phyloP scores from a whole-genome alignment of 2,329 filamentous ascomycete species.

The Phialocephala subalpina region DNA sequence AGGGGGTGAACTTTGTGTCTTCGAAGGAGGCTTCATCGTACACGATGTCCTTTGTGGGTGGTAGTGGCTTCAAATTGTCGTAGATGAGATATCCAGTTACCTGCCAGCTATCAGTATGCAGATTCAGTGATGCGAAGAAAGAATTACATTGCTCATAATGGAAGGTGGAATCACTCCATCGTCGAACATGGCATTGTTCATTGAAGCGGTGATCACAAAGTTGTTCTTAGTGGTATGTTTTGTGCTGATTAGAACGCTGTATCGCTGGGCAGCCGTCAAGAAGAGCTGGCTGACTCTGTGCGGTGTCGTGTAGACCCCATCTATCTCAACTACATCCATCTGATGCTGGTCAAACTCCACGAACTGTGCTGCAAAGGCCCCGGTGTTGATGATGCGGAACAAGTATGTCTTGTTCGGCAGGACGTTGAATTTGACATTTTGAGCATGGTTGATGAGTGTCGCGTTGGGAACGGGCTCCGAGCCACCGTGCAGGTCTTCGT shows the following conservation, averaged over 20 bases:
- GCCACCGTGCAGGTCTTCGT: neutral
- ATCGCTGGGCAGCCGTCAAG: constrained; percentile 54
- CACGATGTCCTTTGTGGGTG: neutral
- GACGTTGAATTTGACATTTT: constrained; percentile 29
- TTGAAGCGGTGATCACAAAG: neutral
- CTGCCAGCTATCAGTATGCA: neutral
- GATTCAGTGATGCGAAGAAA: neutral
- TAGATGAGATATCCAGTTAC: neutral
- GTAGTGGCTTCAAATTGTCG: neutral
- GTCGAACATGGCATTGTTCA: neutral
- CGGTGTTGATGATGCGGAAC: constrained; percentile 26
- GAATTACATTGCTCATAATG: neutral
- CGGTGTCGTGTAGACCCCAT: constrained; percentile 50
- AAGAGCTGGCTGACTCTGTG: constrained; percentile 50
- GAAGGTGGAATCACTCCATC: neutral
- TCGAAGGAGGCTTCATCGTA: neutral
- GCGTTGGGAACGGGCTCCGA: constrained; percentile 16
- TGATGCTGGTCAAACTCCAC: constrained; percentile 26
- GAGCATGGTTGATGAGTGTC: constrained; percentile 19
- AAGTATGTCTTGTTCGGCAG: constrained; percentile 27
- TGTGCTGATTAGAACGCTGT: constrained; percentile 49
- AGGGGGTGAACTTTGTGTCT: neutral
- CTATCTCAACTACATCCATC: constrained; percentile 57
- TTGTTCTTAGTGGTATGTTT: neutral
- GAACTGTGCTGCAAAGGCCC: constrained; percentile 17